phyloP scores from a whole-genome alignment of 176 grass and related monocot species.

The Cenchrus purpureus region DNA sequence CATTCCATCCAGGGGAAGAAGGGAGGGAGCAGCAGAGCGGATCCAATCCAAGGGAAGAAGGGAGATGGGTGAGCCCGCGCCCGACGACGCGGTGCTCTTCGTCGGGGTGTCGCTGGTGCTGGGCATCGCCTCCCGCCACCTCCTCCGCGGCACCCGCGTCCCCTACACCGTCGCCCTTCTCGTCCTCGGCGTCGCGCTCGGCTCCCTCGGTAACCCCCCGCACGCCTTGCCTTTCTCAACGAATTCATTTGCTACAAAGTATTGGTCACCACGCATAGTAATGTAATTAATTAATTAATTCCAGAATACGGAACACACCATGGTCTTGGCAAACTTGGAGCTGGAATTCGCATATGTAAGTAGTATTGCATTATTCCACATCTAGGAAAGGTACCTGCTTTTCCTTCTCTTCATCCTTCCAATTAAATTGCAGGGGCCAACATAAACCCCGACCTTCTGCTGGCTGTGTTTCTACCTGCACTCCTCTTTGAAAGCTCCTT shows the following conservation, averaged over 20 bases:
- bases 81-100: conserved; percentile 93
- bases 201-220: conserved; percentile 53
- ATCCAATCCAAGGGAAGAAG: too few relatives aligned
- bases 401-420: conserved; percentile 2
- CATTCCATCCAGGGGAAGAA: too few relatives aligned
- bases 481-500: conserved; percentile 97
- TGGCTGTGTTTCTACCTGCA: conserved; percentile 88
- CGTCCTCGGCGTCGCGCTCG: conserved; percentile 76
- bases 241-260: too few relatives aligned
- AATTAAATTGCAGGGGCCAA: conserved; percentile 65
- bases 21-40: too few relatives aligned
- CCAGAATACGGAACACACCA: conserved; percentile 80
- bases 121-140: conserved; percentile 88
- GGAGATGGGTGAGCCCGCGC: conserved; percentile 13
- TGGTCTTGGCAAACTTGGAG: conserved; percentile 83
- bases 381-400: background rate
- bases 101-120: conserved; percentile 83
- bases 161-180: conserved; percentile 98
- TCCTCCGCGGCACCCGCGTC: conserved; percentile 86
- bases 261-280: too few relatives aligned
- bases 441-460: conserved; percentile 86
- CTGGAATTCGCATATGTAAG: conserved; percentile 94
- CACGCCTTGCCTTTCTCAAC: too few relatives aligned
- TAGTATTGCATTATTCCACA: background rate
- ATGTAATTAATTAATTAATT: background rate